These are phyloP conservation scores for Ophiostoma montium DNA, from an alignment of 2,329 filamentous ascomycete genomes.

Conservation along the genomic window DNA sequence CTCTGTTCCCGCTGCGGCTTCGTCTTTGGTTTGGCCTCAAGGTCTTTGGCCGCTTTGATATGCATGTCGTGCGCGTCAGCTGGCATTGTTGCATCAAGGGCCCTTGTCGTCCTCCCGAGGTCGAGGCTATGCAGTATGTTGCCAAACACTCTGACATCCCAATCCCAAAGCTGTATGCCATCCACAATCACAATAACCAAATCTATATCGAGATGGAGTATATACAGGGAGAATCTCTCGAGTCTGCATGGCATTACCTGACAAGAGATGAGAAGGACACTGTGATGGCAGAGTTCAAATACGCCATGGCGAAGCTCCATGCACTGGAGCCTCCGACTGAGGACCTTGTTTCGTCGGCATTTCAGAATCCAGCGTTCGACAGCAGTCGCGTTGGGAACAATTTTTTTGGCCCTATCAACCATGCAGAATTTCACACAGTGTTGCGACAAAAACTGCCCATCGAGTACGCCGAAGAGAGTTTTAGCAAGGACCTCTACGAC, in stretches of 20 bases:
- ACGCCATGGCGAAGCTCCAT: not conserved
- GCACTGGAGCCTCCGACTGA: constrained; percentile 1
- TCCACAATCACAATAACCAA: not conserved
- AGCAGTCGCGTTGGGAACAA: constrained; percentile 2
- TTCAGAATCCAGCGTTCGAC: not conserved
- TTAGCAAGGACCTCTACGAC: not conserved
- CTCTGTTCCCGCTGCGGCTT: too few species aligned
- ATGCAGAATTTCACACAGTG: constrained; percentile 4
- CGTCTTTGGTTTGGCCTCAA: too few species aligned
- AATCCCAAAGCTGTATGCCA: constrained; percentile 2
- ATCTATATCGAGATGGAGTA: constrained; percentile 9
- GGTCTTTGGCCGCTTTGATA: too few species aligned
- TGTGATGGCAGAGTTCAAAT: constrained; percentile 4
- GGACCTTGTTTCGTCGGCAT: constrained; percentile 2
- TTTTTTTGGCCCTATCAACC: not conserved
- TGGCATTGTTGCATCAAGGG: too few species aligned
- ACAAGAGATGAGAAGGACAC: too few species aligned
- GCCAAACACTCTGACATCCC: constrained; percentile 1
- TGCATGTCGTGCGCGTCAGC: too few species aligned
- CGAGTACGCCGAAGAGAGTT: not conserved
- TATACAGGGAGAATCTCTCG: not conserved
- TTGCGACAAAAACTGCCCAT: constrained; percentile 1
- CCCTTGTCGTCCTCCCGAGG: constrained; percentile 5
- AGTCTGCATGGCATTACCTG: constrained; percentile 1
- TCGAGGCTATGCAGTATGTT: constrained; percentile 5